phyloP scores from a whole-genome alignment of 352 stramenopile genomes.

The Globisporangium megalacanthum region DNA sequence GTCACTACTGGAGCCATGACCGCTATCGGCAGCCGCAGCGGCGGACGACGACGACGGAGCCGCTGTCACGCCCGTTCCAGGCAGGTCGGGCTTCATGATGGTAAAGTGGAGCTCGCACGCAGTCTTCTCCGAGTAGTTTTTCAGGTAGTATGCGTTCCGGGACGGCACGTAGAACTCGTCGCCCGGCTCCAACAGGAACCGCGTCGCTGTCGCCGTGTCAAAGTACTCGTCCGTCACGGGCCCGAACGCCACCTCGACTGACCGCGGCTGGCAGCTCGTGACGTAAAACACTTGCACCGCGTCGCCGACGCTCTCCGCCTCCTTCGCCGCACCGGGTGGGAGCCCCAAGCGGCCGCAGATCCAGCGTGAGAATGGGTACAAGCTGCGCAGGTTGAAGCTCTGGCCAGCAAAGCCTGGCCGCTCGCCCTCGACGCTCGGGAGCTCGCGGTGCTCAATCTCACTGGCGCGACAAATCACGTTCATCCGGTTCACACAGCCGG shows the following conservation, averaged over 20 bases:
- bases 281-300: constrained; percentile 96
- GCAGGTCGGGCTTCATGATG: constrained; percentile 85
- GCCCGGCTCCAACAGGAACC: constrained; percentile 90
- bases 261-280: constrained; percentile 77
- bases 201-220: constrained; percentile 86
- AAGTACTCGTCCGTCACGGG: constrained; percentile 79
- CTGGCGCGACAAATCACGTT: constrained; percentile 73
- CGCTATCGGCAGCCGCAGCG: not conserved
- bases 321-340: constrained; percentile 92
- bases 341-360: constrained; percentile 91
- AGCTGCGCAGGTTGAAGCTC: constrained; percentile 83
- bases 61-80: constrained; percentile 4
- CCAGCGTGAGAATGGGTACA: constrained; percentile 71
- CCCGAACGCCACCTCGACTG: constrained; percentile 68
- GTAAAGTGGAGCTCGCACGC: constrained; percentile 92
- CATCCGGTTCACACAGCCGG: constrained; percentile 60
- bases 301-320: constrained; percentile 90
- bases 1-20: too few species aligned
- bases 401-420: constrained; percentile 70
- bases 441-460: constrained; percentile 69
- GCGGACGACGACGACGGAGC: not conserved
- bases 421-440: constrained; percentile 47
- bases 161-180: constrained; percentile 97
- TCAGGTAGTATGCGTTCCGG: constrained; percentile 95
- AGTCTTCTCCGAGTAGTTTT: constrained; percentile 91